Conservation (phyloP, 208 protist genomes). For the Naegleria fowleri region DNA sequence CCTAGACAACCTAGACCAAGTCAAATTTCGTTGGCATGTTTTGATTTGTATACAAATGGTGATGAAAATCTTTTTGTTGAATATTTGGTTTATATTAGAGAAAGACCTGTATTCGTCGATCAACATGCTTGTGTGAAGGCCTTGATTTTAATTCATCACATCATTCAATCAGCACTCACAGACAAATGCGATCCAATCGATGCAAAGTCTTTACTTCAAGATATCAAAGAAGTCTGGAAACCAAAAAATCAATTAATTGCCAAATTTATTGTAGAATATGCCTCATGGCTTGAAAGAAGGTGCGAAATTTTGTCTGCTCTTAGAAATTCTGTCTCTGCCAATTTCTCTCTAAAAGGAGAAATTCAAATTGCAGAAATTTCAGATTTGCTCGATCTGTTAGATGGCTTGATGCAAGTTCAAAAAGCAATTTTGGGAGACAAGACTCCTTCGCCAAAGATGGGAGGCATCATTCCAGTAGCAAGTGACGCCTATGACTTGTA, state of each 20-base stretch:
- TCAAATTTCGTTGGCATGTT: not conserved
- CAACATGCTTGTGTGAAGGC: not conserved
- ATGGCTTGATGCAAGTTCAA: not conserved
- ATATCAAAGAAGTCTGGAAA: not conserved
- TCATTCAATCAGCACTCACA: not conserved
- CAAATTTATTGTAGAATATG: conserved; percentile 1
- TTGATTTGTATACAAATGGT: not conserved
- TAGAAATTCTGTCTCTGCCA: not conserved
- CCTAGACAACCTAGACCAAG: not conserved
- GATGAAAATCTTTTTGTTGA: not conserved
- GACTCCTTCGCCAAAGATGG: not conserved
- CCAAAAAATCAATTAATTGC: not conserved
- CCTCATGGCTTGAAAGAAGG: not conserved
- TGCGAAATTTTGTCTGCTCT: not conserved
- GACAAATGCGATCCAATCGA: not conserved
- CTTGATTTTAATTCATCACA: not conserved
- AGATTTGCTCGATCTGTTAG: not conserved
- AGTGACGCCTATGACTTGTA: not conserved
- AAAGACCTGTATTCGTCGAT: not conserved
- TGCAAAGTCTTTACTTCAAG: not conserved
- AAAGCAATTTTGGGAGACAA: not conserved
- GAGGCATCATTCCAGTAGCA: not conserved
- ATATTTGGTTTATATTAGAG: conserved; percentile 3
- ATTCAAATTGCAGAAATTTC: not conserved
- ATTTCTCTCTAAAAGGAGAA: not conserved